Evolutionary conservation across 2,329 filamentous ascomycete species (phyloP).

Genomic region (Penicillium nordicum): DNA sequence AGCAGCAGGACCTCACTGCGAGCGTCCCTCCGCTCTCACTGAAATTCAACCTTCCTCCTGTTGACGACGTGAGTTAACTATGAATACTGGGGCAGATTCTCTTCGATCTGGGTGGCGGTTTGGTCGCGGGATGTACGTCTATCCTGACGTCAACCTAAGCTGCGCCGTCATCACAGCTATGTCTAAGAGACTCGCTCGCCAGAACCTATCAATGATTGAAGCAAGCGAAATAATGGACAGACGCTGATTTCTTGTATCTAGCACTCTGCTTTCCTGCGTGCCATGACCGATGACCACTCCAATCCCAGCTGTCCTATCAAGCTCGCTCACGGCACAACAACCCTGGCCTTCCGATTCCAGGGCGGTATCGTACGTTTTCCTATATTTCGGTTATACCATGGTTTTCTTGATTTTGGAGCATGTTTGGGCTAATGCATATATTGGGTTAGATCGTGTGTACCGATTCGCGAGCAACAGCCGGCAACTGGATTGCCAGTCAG

Average conservation of each 20-base stretch:
- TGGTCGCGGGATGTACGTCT: neutral
- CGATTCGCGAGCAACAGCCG: slow-evolving; percentile 93
- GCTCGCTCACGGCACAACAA: slow-evolving; percentile 97
- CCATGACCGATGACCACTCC: slow-evolving; percentile 93
- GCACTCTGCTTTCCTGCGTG: slow-evolving; percentile 91
- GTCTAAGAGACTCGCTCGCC: neutral
- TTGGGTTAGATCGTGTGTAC: slow-evolving; percentile 75
- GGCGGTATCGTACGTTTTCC: slow-evolving; percentile 67
- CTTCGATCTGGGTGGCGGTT: slow-evolving; percentile 4
- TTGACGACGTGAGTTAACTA: slow-evolving; percentile 69
- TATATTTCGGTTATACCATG: neutral
- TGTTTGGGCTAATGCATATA: slow-evolving; percentile 1
- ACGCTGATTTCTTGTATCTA: slow-evolving; percentile 38
- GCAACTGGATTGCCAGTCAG: slow-evolving; percentile 99
- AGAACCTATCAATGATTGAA: neutral
- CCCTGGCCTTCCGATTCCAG: slow-evolving; percentile 95
- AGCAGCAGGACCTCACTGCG: slow-evolving; percentile 70
- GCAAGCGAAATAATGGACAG: slow-evolving; percentile 1
- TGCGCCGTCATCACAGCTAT: slow-evolving; percentile 5
- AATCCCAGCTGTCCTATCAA: slow-evolving; percentile 99
- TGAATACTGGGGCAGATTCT: neutral
- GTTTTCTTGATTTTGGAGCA: neutral
- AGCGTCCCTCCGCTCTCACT: slow-evolving; percentile 73
- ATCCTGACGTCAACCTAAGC: slow-evolving; percentile 14
- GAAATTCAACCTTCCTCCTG: slow-evolving; percentile 91